Conservation (phyloP, 768 basidiomycete genomes). For the Pleurotus pulmonarius region DNA sequence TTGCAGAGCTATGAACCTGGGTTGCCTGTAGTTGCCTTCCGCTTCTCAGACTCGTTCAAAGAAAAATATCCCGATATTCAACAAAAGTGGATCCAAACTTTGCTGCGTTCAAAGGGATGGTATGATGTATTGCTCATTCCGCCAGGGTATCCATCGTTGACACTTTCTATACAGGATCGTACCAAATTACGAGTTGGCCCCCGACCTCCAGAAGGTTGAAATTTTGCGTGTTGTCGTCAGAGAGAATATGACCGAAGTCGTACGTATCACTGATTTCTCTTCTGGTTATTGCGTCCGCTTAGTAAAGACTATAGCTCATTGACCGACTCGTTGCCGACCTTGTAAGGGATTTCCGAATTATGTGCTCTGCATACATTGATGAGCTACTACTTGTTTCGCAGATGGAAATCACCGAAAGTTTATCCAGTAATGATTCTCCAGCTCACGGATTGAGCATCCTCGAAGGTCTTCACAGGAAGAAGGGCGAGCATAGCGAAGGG, state of each 20-base stretch:
- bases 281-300: slow-evolving; percentile 46
- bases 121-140: slow-evolving; percentile 25
- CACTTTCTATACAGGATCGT: slow-evolving; percentile 34
- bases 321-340: slow-evolving; percentile 68
- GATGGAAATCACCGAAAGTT: slow-evolving; percentile 62
- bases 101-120: slow-evolving; percentile 52
- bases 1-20: slow-evolving; percentile 48
- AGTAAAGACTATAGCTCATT: slow-evolving; percentile 49
- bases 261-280: slow-evolving; percentile 16
- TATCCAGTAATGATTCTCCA: slow-evolving; percentile 44
- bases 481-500: slow-evolving; percentile 37
- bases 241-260: slow-evolving; percentile 53
- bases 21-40: slow-evolving; percentile 66
- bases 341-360: slow-evolving; percentile 33
- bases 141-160: neutral
- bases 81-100: slow-evolving; percentile 57
- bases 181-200: slow-evolving; percentile 51
- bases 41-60: slow-evolving; percentile 55
- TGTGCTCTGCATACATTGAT: neutral
- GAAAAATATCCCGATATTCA: slow-evolving; percentile 51
- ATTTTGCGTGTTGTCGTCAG: slow-evolving; percentile 65
- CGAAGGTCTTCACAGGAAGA: slow-evolving; percentile 22
- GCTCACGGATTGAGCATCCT: slow-evolving; percentile 48
- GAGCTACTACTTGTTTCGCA: slow-evolving; percentile 17
- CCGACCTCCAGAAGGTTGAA: slow-evolving; percentile 48